phyloP scores from a whole-genome alignment of 179 eudicot genomes.

The Silene coronaria region DNA sequence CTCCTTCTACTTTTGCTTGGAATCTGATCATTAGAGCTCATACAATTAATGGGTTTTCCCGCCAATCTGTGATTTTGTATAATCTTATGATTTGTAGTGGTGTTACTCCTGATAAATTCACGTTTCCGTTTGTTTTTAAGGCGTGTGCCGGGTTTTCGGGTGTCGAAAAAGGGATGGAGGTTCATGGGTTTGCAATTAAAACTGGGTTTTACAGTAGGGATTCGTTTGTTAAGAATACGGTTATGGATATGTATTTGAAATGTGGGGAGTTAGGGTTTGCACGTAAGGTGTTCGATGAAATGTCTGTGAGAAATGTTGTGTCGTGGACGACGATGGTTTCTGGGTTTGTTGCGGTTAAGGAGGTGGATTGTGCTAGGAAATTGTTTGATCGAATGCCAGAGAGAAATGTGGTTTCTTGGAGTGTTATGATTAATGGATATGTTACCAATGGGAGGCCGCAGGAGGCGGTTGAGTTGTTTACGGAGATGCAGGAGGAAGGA shows the following conservation, averaged over 20 bases:
- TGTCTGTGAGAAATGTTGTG: constrained; percentile 49
- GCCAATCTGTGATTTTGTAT: constrained; percentile 31
- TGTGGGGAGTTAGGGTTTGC: constrained; percentile 37
- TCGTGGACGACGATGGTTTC: constrained; percentile 59
- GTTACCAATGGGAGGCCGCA: constrained; percentile 35
- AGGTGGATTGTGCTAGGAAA: constrained; percentile 40
- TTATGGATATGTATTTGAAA: constrained; percentile 55
- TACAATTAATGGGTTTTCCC: constrained; percentile 27
- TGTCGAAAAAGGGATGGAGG: constrained; percentile 38
- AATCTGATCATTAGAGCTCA: constrained; percentile 49
- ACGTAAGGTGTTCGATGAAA: constrained; percentile 52
- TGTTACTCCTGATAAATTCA: constrained; percentile 50
- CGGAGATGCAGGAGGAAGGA: constrained; percentile 45
- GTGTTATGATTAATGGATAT: constrained; percentile 53
- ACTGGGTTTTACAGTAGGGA: constrained; percentile 38
- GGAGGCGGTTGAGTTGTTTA: constrained; percentile 51
- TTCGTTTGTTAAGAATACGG: constrained; percentile 45
- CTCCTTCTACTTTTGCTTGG: constrained; percentile 45
- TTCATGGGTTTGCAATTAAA: constrained; percentile 44
- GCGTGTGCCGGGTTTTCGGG: constrained; percentile 36
- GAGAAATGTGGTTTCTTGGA: constrained; percentile 65
- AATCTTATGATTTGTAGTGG: constrained; percentile 42
- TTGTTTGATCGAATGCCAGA: constrained; percentile 49
- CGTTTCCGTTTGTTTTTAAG: constrained; percentile 52
- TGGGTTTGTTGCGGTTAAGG: constrained; percentile 41